Percentiles rank a stretch among this genome's conserved stretches.
Conservation (phyloP, 371 early-diverging fungal genomes). For the Mucor circinelloides region DNA sequence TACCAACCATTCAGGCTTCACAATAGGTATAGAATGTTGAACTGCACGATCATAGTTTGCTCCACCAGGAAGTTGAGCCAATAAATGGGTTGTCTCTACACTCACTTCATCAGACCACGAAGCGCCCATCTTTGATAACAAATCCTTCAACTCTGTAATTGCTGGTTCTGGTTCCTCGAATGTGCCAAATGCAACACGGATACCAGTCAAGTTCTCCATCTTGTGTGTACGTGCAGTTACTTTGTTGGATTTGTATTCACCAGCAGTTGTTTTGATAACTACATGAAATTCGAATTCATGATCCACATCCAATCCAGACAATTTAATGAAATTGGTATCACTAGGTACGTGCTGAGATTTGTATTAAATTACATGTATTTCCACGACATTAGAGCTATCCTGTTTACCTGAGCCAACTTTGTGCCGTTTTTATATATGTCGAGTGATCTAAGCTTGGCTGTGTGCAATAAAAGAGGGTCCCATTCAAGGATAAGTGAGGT, state of each 20-base stretch:
- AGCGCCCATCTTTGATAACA: slow-evolving; percentile 86
- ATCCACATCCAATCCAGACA: slow-evolving; percentile 87
- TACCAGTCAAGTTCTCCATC: slow-evolving; percentile 93
- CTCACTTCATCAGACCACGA: slow-evolving; percentile 83
- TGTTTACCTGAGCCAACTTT: slow-evolving; percentile 53
- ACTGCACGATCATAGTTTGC: slow-evolving; percentile 86
- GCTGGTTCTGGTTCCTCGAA: slow-evolving; percentile 70
- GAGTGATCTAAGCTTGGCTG: slow-evolving; percentile 78
- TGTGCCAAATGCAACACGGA: slow-evolving; percentile 89
- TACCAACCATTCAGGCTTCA: slow-evolving; percentile 91
- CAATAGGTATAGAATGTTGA: slow-evolving; percentile 89
- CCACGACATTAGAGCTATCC: neutral
- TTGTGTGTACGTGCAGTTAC: slow-evolving; percentile 83
- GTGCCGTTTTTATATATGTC: slow-evolving; percentile 84
- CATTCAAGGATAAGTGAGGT: slow-evolving; percentile 89
- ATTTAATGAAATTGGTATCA: slow-evolving; percentile 70
- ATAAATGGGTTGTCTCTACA: slow-evolving; percentile 89
- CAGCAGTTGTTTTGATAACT: slow-evolving; percentile 89
- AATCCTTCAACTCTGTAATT: slow-evolving; percentile 72
- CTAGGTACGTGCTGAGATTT: slow-evolving; percentile 50
- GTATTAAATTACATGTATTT: neutral
- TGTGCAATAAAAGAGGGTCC: slow-evolving; percentile 83
- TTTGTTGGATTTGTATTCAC: slow-evolving; percentile 76
- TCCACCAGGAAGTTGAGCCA: slow-evolving; percentile 84
- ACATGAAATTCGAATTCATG: slow-evolving; percentile 87